phyloP scores from a whole-genome alignment of 805 yeast genomes.

The Candida fluviatilis region DNA sequence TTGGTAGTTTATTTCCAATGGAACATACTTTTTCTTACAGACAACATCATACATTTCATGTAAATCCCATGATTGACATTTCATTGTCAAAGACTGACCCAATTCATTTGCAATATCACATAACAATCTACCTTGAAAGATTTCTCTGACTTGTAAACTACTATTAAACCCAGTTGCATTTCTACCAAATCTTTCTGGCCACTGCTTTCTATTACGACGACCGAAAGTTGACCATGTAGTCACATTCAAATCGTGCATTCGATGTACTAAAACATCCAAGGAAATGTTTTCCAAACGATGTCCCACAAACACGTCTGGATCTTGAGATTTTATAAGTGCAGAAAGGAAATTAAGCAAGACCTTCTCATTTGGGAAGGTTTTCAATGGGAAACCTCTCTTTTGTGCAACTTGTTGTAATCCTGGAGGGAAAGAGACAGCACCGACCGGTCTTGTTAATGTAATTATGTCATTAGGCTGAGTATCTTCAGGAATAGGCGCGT shows the following conservation, averaged over 20 bases:
- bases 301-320: constrained; percentile 90
- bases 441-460: constrained; percentile 80
- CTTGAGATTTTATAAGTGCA: constrained; percentile 64
- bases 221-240: constrained; percentile 80
- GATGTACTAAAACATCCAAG: constrained; percentile 72
- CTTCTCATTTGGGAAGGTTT: constrained; percentile 68
- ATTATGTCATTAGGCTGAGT: constrained; percentile 55
- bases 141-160: constrained; percentile 58
- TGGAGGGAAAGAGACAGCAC: constrained; percentile 62
- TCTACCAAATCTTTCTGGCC: constrained; percentile 73
- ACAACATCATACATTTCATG: constrained; percentile 86
- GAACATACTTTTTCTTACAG: constrained; percentile 56
- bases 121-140: constrained; percentile 78
- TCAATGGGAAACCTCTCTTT: constrained; percentile 47
- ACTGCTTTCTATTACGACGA: constrained; percentile 66
- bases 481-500: constrained; percentile 64
- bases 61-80: constrained; percentile 93
- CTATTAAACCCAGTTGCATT: constrained; percentile 42
- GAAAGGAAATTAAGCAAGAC: constrained; percentile 70
- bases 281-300: constrained; percentile 79
- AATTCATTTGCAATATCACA: constrained; percentile 93
- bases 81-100: constrained; percentile 87
- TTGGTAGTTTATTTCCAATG: constrained; percentile 71
- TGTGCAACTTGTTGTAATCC: constrained; percentile 64
- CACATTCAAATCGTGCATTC: constrained; percentile 73